Percentiles rank a stretch among this genome's conserved stretches.
These are phyloP conservation scores for Melampsora occidentalis DNA, from an alignment of 1,284 basidiomycete species.

Conservation along the genomic window DNA sequence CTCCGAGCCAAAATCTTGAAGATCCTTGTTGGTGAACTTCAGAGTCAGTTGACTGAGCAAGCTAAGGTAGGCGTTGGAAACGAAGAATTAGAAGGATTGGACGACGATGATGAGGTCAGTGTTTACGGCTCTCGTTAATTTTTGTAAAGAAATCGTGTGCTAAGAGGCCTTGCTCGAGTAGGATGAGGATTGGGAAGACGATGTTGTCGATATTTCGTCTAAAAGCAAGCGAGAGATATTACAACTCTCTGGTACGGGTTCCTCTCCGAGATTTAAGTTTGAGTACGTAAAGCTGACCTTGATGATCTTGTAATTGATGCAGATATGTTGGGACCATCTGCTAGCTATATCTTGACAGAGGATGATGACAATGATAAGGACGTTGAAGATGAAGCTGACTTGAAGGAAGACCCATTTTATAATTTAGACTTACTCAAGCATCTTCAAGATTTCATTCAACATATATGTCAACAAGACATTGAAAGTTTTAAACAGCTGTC, in stretches of 20 bases:
- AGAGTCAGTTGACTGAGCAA: neutral
- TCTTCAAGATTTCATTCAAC: slow-evolving; percentile 7
- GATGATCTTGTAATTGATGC: neutral
- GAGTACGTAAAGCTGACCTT: neutral
- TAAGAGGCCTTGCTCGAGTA: neutral
- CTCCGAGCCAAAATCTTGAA: slow-evolving; percentile 9
- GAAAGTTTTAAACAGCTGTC: neutral
- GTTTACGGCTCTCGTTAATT: neutral
- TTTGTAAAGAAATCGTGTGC: neutral
- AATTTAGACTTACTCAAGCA: slow-evolving; percentile 7
- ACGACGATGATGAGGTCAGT: slow-evolving; percentile 3
- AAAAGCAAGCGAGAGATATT: slow-evolving; percentile 7
- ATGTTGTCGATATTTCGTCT: neutral
- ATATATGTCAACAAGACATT: neutral
- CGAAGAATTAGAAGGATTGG: neutral
- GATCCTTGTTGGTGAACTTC: slow-evolving; percentile 5
- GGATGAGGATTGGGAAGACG: slow-evolving; percentile 13
- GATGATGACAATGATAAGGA: slow-evolving; percentile 2
- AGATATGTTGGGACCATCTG: slow-evolving; percentile 11
- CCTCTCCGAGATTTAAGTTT: neutral
- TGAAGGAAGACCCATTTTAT: slow-evolving; percentile 11
- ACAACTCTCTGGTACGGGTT: neutral
- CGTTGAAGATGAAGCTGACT: slow-evolving; percentile 6
- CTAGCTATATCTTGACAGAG: neutral
- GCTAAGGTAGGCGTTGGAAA: neutral